These are phyloP conservation scores for Lichtheimia hyalospora DNA, from an alignment of 371 early-diverging fungal genomes.

Conservation along the genomic window DNA sequence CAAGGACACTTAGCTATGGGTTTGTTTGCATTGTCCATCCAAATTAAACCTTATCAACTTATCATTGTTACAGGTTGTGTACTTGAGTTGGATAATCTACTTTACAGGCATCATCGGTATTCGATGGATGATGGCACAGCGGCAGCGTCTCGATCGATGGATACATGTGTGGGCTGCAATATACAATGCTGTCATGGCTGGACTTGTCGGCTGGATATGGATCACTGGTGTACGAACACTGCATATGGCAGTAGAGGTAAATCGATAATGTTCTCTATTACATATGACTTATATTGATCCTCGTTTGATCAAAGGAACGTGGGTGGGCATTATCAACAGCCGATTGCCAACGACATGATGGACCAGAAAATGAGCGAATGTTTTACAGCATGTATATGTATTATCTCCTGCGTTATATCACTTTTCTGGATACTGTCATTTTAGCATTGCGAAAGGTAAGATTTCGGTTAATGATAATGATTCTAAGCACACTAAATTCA, in stretches of 20 bases:
- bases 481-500: too few species aligned
- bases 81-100: slow-evolving; percentile 18
- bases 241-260: not conserved
- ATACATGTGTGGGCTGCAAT: not conserved
- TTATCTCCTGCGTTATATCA: slow-evolving; percentile 20
- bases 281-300: too few species aligned
- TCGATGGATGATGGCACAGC: slow-evolving; percentile 27
- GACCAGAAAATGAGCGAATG: slow-evolving; percentile 7
- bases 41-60: too few species aligned
- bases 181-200: slow-evolving; percentile 14
- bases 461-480: too few species aligned
- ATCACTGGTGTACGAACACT: not conserved
- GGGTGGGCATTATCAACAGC: not conserved
- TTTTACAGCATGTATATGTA: slow-evolving; percentile 20
- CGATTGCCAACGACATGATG: slow-evolving; percentile 1
- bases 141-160: slow-evolving; percentile 12
- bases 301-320: not conserved
- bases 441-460: slow-evolving; percentile 22
- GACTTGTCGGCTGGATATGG: slow-evolving; percentile 8
- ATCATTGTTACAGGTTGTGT: not conserved
- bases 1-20: too few species aligned
- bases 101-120: slow-evolving; percentile 18
- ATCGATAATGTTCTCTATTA: not conserved
- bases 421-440: slow-evolving; percentile 21
- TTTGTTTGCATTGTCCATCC: too few species aligned